Evolutionary conservation across 2,329 filamentous ascomycete genomes (phyloP).

Genomic region (Epichloe elymi): DNA sequence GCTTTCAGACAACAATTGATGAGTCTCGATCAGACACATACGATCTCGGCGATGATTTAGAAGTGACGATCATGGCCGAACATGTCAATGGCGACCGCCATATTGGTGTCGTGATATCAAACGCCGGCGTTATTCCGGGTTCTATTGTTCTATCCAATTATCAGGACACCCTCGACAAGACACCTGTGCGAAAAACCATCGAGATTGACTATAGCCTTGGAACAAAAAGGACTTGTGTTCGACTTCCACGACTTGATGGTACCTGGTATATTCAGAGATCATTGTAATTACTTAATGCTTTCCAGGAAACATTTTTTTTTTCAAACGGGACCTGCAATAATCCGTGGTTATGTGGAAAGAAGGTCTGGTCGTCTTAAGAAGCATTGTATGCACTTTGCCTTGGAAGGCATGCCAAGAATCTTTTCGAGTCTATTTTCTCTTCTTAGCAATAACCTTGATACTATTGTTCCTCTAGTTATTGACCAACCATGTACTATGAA

Average conservation of each 20-base stretch:
- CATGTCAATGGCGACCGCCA: neutral
- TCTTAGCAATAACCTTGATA: no score
- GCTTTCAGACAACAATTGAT: neutral
- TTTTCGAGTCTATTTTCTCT: no score
- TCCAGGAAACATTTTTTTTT: no score
- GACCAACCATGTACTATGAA: no score
- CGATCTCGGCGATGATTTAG: neutral
- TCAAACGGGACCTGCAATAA: no score
- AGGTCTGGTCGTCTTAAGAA: no score
- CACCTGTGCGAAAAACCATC: neutral
- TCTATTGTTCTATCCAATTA: neutral
- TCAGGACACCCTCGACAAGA: fast-evolving
- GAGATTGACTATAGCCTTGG: neutral
- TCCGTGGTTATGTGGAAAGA: no score
- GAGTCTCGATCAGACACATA: neutral
- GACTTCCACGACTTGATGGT: neutral
- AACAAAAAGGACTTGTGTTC: neutral
- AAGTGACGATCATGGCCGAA: neutral
- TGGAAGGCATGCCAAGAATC: no score
- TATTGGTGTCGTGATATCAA: neutral
- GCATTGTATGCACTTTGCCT: no score
- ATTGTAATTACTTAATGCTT: no score
- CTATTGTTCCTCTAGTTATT: no score
- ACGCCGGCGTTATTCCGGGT: neutral
- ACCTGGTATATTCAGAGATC: neutral